Conservation (phyloP, 2,329 filamentous ascomycete species). For the Diaporthe aspalathi region DNA sequence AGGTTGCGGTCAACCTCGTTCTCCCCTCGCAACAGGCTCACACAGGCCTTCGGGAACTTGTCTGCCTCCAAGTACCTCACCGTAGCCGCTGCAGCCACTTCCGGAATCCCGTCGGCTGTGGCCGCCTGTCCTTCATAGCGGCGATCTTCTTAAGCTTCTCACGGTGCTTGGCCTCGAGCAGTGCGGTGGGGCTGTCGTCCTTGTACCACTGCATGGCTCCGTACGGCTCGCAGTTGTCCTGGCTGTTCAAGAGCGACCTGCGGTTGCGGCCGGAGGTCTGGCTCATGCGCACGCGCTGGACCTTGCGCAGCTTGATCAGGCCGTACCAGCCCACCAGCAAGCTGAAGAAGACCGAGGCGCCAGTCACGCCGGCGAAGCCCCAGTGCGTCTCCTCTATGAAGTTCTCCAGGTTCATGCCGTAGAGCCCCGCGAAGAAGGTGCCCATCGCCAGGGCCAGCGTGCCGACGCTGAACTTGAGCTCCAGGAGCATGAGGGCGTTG, state of each 20-base stretch:
- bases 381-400: constrained; percentile 95
- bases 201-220: constrained; percentile 53
- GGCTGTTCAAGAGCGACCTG: neutral
- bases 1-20: neutral
- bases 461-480: constrained; percentile 95
- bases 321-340: constrained; percentile 86
- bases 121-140: constrained; percentile 55
- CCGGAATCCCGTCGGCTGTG: constrained; percentile 46
- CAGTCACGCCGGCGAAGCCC: constrained; percentile 83
- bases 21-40: neutral
- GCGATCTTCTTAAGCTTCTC: constrained; percentile 66
- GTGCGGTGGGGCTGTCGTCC: constrained; percentile 61
- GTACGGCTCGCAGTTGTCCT: constrained; percentile 28
- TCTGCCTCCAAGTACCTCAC: neutral
- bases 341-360: constrained; percentile 77
- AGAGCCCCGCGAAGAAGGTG: constrained; percentile 97
- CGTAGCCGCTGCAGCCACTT: constrained; percentile 44
- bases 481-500: constrained; percentile 96
- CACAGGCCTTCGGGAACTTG: neutral
- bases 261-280: constrained; percentile 32
- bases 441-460: constrained; percentile 95
- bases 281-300: constrained; percentile 87
- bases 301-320: constrained; percentile 82
- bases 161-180: constrained; percentile 65
- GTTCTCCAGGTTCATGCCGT: constrained; percentile 99